A percentile compares a stretch with the other conserved stretches of the same genome.
Conservation (phyloP, 805 yeast species). For the Brettanomyces bruxellensis region DNA sequence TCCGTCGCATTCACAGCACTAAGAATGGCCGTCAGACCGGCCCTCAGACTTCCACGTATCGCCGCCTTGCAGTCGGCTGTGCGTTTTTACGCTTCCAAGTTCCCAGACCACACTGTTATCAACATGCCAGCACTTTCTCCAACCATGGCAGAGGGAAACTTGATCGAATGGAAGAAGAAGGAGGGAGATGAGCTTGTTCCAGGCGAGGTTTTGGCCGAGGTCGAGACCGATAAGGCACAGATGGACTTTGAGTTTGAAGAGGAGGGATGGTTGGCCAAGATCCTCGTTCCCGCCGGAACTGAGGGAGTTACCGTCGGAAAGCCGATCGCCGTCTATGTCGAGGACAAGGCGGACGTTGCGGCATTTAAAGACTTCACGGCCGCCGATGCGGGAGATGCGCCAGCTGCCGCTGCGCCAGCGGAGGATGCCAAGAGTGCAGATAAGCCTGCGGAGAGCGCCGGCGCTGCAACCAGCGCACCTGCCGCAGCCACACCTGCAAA, state of each 20-base stretch:
- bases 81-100: conserved; percentile 21
- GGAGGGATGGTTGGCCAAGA: conserved; percentile 87
- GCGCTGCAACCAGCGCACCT: too few species aligned
- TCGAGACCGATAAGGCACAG: conserved; percentile 95
- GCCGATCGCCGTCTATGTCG: conserved; percentile 96
- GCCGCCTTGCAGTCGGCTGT: conserved; percentile 1
- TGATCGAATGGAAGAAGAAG: conserved; percentile 82
- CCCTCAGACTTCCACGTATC: conserved; percentile 9
- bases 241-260: conserved; percentile 99
- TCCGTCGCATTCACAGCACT: conserved; percentile 1
- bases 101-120: conserved; percentile 63
- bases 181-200: conserved; percentile 84
- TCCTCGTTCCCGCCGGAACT: conserved; percentile 73
- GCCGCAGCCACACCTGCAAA: conserved; percentile 18
- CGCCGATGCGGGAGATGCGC: conserved; percentile 61
- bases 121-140: conserved; percentile 99
- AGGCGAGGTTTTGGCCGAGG: conserved; percentile 93
- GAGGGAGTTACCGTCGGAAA: conserved; percentile 88
- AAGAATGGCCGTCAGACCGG: conserved; percentile 9
- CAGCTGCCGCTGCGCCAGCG: conserved; percentile 30
- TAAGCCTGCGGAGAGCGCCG: conserved; percentile 23
- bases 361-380: conserved; percentile 84
- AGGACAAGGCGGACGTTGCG: conserved; percentile 70
- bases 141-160: conserved; percentile 94
- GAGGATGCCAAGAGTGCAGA: conserved; percentile 28